Evolutionary conservation across 2,329 filamentous ascomycete species (phyloP).

Genomic region (Calonectria pseudoreteaudii): DNA sequence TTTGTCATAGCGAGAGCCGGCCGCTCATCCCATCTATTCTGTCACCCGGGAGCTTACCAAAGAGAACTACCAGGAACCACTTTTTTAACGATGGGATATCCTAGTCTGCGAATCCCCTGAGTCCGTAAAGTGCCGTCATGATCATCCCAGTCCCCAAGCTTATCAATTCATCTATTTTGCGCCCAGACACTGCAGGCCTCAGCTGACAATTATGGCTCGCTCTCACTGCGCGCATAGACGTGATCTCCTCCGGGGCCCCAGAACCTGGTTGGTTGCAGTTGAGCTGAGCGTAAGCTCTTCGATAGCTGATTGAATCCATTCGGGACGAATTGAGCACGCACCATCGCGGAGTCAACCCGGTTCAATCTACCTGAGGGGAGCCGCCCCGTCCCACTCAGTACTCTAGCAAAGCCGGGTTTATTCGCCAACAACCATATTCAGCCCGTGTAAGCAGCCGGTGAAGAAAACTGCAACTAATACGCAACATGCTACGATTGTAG

Average conservation of each 20-base stretch:
- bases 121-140: conserved; percentile 33
- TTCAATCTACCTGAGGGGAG: conserved; percentile 5
- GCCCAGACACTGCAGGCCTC: conserved; percentile 17
- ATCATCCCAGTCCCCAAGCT: conserved; percentile 10
- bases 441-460: neutral
- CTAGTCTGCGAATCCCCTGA: conserved; percentile 9
- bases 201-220: conserved; percentile 16
- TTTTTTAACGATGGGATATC: conserved; percentile 26
- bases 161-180: conserved; percentile 25
- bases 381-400: neutral
- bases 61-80: conserved; percentile 24
- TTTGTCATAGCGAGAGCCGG: neutral
- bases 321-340: conserved; percentile 5
- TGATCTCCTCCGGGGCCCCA: conserved; percentile 7
- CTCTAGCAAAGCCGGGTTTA: neutral
- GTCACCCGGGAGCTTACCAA: conserved; percentile 10
- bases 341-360: conserved; percentile 7
- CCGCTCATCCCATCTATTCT: neutral
- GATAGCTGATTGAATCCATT: conserved; percentile 2
- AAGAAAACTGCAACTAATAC: neutral
- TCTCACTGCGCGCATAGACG: conserved; percentile 14
- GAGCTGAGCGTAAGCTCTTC: neutral
- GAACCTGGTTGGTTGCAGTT: conserved; percentile 1
- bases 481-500: neutral
- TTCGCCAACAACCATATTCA: neutral